A percentile compares a stretch with the other conserved stretches of the same genome.
Conservation (phyloP, 257 asterid genomes). For the Pogostemon cablin region DNA sequence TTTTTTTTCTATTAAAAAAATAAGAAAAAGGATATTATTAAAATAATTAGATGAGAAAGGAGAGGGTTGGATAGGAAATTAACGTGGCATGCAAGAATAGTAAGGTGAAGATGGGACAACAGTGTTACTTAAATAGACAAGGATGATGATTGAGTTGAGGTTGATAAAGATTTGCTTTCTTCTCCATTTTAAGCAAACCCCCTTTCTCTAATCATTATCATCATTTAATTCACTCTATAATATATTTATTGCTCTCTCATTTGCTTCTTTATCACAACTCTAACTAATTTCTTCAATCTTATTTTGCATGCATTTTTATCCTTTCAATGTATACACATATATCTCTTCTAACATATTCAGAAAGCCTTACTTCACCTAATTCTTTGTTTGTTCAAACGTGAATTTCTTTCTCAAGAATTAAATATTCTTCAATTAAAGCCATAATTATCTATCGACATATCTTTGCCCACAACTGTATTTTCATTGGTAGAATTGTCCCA, state of each 20-base stretch:
- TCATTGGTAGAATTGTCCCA: no score
- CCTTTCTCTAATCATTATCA: constrained; percentile 32
- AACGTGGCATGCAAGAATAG: constrained; percentile 45
- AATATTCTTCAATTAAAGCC: no score
- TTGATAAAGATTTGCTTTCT: constrained; percentile 37
- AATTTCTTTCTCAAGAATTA: no score
- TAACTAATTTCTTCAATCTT: constrained; percentile 36
- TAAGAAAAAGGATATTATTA: no score
- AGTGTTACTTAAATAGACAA: constrained; percentile 34
- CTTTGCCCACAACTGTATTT: no score
- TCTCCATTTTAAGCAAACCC: constrained; percentile 34
- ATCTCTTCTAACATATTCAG: no score
- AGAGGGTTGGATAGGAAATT: constrained; percentile 18
- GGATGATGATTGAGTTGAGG: constrained; percentile 30
- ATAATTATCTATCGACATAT: no score
- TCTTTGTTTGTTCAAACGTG: no score
- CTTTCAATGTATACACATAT: not conserved
- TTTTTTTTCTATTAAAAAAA: no score
- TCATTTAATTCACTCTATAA: not conserved
- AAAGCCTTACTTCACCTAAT: no score
- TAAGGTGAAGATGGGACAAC: constrained; percentile 40
- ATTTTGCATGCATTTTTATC: constrained; percentile 6
- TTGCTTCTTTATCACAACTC: constrained; percentile 45
- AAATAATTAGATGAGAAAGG: not conserved
- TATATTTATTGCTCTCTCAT: not conserved